Evolutionary conservation across 495 filamentous ascomycete species (phyloP).

Genomic region (Articulospora tetracladia): DNA sequence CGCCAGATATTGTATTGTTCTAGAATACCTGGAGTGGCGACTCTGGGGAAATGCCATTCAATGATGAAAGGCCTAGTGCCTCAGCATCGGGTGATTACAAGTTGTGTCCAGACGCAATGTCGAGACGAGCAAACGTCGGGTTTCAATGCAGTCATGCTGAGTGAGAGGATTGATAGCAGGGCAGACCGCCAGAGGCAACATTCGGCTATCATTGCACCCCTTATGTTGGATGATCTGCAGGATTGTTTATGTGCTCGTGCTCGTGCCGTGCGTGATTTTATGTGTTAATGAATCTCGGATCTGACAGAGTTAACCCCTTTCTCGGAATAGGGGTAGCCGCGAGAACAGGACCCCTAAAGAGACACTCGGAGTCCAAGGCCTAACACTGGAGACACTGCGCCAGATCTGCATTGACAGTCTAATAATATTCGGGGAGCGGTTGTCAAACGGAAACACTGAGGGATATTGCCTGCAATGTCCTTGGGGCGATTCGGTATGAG

Average conservation of each 20-base stretch:
- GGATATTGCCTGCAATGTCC: not conserved
- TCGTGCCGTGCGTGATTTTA: not conserved
- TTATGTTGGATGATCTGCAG: not conserved
- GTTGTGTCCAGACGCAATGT: too few relatives aligned
- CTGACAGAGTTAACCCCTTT: not conserved
- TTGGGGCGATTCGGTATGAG: not conserved
- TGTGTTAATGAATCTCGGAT: not conserved
- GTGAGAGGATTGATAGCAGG: not conserved
- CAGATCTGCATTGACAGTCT: slow-evolving; percentile 15
- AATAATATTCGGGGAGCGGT: slow-evolving; percentile 13
- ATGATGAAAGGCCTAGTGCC: too few relatives aligned
- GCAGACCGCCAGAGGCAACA: not conserved
- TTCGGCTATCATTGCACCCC: not conserved
- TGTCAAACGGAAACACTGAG: slow-evolving; percentile 8
- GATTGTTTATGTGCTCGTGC: not conserved
- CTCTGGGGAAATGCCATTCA: too few relatives aligned
- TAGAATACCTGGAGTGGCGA: too few relatives aligned
- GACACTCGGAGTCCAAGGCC: not conserved
- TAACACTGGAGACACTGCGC: not conserved
- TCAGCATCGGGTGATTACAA: too few relatives aligned
- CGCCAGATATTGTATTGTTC: too few relatives aligned
- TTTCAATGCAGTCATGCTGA: not conserved
- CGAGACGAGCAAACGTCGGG: not conserved
- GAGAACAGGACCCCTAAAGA: not conserved
- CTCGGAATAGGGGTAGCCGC: not conserved